phyloP scores from a whole-genome alignment of 1,284 basidiomycete genomes.

The Heterobasidion irregulare region DNA sequence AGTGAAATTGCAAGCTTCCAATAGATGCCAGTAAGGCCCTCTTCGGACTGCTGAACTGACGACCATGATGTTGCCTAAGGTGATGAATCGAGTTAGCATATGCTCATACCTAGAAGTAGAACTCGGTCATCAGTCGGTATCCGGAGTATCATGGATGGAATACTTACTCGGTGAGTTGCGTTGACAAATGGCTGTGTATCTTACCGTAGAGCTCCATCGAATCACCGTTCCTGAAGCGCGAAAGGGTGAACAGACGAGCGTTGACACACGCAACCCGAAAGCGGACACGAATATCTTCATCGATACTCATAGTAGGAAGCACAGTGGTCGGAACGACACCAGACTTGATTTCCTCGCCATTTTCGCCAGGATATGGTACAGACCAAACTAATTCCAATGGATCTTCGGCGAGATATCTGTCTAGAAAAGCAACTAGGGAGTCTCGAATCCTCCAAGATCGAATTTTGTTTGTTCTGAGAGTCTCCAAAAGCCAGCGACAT shows the following conservation, averaged over 20 bases:
- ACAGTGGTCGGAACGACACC: slow-evolving; percentile 34
- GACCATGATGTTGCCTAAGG: slow-evolving; percentile 80
- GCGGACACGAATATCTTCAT: slow-evolving; percentile 82
- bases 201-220: slow-evolving; percentile 33
- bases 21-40: slow-evolving; percentile 82
- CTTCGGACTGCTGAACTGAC: slow-evolving; percentile 74
- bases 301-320: slow-evolving; percentile 47
- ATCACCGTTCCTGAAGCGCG: slow-evolving; percentile 19
- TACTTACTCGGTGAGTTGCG: slow-evolving; percentile 39
- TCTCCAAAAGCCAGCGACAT: slow-evolving; percentile 42
- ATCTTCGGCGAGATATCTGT: slow-evolving; percentile 56
- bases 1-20: slow-evolving; percentile 57
- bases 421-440: slow-evolving; percentile 55
- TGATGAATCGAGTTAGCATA: slow-evolving; percentile 75
- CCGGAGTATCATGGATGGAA: neutral
- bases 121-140: too few species aligned
- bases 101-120: slow-evolving; percentile 50
- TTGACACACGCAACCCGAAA: slow-evolving; percentile 65
- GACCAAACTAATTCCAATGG: slow-evolving; percentile 47
- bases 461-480: slow-evolving; percentile 34
- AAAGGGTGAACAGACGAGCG: slow-evolving; percentile 50
- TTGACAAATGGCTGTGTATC: slow-evolving; percentile 35
- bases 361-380: slow-evolving; percentile 10
- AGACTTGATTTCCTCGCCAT: slow-evolving; percentile 20
- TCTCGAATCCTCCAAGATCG: slow-evolving; percentile 68